Evolutionary conservation across 148 eudicot genomes (phyloP).

Genomic region (Diospyros kaki): DNA sequence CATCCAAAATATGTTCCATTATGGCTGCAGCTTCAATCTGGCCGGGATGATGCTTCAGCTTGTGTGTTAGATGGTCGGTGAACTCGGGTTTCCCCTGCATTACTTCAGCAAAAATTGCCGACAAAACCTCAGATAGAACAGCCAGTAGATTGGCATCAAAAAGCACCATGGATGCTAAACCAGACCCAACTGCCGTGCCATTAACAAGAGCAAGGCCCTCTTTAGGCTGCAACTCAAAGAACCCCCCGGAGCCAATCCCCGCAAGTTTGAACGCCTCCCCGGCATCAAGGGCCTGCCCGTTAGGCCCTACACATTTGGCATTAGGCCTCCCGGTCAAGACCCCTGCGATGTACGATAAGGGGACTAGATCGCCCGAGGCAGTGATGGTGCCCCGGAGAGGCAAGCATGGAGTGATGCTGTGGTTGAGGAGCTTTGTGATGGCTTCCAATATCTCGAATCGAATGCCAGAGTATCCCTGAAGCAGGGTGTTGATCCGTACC

Average conservation of each 20-base stretch:
- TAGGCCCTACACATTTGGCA: constrained; percentile 21
- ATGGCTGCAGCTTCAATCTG: constrained; percentile 32
- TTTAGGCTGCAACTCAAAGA: constrained; percentile 31
- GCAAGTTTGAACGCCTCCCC: constrained; percentile 12
- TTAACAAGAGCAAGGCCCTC: constrained; percentile 30
- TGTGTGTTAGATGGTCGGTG: constrained; percentile 22
- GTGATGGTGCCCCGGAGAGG: constrained; percentile 7
- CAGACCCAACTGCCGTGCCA: constrained; percentile 26
- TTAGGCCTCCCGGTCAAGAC: constrained; percentile 2
- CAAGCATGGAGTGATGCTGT: constrained; percentile 8
- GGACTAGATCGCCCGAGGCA: constrained; percentile 12
- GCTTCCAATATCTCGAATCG: constrained; percentile 6
- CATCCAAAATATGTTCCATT: constrained; percentile 25
- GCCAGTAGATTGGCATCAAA: constrained; percentile 19
- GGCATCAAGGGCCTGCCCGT: constrained; percentile 18
- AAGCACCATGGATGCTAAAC: constrained; percentile 20
- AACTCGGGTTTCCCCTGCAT: constrained; percentile 26
- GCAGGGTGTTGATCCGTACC: constrained; percentile 11
- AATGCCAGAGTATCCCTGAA: constrained; percentile 9
- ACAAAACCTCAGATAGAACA: constrained; percentile 14
- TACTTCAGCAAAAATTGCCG: constrained; percentile 23
- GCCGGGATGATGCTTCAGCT: constrained; percentile 23
- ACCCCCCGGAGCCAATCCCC: constrained; percentile 16
- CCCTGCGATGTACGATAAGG: constrained; percentile 9
- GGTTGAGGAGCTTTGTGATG: constrained; percentile 14